Percentiles rank a stretch among this genome's conserved stretches.
Evolutionary conservation across 352 stramenopile species (phyloP).

Genomic region (Globisporangium takayamanum): DNA sequence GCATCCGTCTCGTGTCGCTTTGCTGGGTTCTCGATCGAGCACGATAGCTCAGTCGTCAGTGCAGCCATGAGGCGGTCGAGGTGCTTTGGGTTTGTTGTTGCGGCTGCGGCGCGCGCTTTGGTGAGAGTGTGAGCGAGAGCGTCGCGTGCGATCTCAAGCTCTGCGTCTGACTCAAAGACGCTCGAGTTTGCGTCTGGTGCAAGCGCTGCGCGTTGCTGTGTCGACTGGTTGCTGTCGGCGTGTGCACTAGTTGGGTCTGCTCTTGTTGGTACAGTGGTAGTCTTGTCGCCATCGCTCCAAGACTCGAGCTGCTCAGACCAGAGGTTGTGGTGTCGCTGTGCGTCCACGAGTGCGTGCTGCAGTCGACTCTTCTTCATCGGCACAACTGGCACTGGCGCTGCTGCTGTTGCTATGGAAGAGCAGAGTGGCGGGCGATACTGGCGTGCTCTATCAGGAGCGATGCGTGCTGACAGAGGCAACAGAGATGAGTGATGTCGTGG

Average conservation of each 20-base stretch:
- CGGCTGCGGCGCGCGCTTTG: not conserved
- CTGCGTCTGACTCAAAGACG: not conserved
- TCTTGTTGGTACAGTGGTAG: no score
- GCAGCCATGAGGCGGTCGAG: not conserved
- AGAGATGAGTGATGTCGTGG: not conserved
- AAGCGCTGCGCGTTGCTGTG: not conserved
- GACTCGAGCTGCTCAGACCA: not conserved
- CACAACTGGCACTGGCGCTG: not conserved
- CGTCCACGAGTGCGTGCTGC: constrained; percentile 14
- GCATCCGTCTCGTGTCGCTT: constrained; percentile 17
- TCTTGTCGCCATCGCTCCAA: not conserved
- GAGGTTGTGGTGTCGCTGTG: constrained; percentile 1
- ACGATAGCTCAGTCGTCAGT: not conserved
- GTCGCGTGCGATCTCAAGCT: not conserved
- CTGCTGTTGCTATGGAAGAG: not conserved
- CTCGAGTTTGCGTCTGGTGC: not conserved
- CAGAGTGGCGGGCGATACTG: not conserved
- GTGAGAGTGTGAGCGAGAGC: constrained; percentile 1
- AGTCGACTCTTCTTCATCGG: constrained; percentile 16
- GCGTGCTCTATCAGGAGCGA: not conserved
- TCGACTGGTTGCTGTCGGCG: not conserved
- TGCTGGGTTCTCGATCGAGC: not conserved
- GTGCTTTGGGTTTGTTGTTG: not conserved
- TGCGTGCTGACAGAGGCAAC: not conserved
- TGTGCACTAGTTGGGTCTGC: not conserved